phyloP scores from a whole-genome alignment of 2,329 filamentous ascomycete species.

The Eutypa lata region DNA sequence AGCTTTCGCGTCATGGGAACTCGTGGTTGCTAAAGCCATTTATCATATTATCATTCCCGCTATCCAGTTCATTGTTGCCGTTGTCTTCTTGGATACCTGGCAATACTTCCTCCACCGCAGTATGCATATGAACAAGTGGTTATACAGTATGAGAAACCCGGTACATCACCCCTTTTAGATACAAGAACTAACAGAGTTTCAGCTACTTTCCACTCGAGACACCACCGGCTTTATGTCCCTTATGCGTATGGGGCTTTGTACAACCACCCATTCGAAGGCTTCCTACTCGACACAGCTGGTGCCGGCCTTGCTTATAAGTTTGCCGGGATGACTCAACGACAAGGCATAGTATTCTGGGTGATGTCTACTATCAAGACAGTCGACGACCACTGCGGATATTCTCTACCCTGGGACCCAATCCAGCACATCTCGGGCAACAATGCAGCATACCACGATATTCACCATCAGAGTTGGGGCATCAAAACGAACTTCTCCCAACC shows the following conservation, averaged over 20 bases:
- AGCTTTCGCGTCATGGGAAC: slow-evolving; percentile 81
- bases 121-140: slow-evolving; percentile 97
- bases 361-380: slow-evolving; percentile 92
- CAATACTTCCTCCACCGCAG: slow-evolving; percentile 95
- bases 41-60: slow-evolving; percentile 77
- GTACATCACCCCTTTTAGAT: slow-evolving; percentile 59
- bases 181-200: slow-evolving; percentile 19
- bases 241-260: slow-evolving; percentile 97
- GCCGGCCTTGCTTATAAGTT: slow-evolving; percentile 80
- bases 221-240: slow-evolving; percentile 95
- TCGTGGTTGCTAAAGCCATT: slow-evolving; percentile 68
- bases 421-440: slow-evolving; percentile 94
- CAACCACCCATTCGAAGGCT: slow-evolving; percentile 93
- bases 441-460: slow-evolving; percentile 93
- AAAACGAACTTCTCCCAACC: slow-evolving; percentile 92
- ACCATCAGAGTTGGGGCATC: slow-evolving; percentile 99
- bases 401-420: slow-evolving; percentile 91
- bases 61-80: slow-evolving; percentile 72
- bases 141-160: slow-evolving; percentile 72
- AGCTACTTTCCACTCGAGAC: slow-evolving; percentile 89
- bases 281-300: slow-evolving; percentile 87
- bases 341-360: slow-evolving; percentile 87
- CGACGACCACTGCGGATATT: slow-evolving; percentile 95
- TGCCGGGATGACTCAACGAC: slow-evolving; percentile 77
- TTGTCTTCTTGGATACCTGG: slow-evolving; percentile 87